phyloP scores from a whole-genome alignment of 1,284 basidiomycete species.

The Tylopilus sp. region DNA sequence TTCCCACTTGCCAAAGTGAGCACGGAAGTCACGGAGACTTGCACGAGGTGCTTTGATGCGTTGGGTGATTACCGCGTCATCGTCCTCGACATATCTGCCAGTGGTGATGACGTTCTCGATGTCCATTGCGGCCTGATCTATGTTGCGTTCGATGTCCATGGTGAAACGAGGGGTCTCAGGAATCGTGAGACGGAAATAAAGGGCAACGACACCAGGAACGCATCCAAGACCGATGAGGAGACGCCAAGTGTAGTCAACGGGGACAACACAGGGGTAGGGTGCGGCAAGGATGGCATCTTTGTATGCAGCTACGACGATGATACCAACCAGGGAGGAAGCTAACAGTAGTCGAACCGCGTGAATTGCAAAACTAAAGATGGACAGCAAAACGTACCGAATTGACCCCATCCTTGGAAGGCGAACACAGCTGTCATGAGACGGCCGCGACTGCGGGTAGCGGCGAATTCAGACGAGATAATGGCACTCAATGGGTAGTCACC shows the following conservation, averaged over 20 bases:
- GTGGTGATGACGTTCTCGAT: constrained; percentile 59
- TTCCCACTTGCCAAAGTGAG: constrained; percentile 55
- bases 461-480: constrained; percentile 67
- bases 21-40: constrained; percentile 58
- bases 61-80: no score
- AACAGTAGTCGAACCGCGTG: constrained; percentile 15
- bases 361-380: constrained; percentile 19
- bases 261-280: no score
- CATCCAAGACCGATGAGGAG: constrained; percentile 62
- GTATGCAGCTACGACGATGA: constrained; percentile 65
- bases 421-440: constrained; percentile 66
- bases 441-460: constrained; percentile 64
- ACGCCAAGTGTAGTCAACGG: constrained; percentile 56
- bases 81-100: constrained; percentile 51
- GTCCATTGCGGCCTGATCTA: constrained; percentile 64
- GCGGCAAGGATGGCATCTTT: no score
- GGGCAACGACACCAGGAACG: constrained; percentile 58
- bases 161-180: constrained; percentile 73
- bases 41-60: constrained; percentile 51
- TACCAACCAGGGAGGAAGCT: constrained; percentile 63
- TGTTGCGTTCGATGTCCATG: constrained; percentile 73
- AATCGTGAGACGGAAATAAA: constrained; percentile 65
- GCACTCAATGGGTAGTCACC: constrained; percentile 64
- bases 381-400: constrained; percentile 52
- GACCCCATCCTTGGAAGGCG: constrained; percentile 63